Evolutionary conservation across 1,139 yeast species (phyloP), one percentile per base, ranked within the genome.

Genomic region (Taphrina pruni): DNA sequence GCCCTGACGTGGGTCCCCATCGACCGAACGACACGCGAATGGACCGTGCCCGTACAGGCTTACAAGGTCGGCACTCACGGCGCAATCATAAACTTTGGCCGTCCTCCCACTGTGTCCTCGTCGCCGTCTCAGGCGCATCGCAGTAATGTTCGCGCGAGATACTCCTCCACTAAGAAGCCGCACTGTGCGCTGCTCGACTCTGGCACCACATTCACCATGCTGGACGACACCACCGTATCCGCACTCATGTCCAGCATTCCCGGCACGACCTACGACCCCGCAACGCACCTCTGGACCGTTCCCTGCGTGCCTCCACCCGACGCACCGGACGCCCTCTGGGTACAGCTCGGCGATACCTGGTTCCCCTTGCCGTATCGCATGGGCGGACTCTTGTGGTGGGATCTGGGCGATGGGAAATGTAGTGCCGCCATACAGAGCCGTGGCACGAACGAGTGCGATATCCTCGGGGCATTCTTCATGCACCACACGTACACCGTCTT

Each of bases 161-260:
- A 9, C 12, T 7, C n/a, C 2, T 7, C 54, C 52, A n/a, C 7
- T 14, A 5, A n/a, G n/a, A 21, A 35, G 6, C 54, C 9, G 58
- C 58, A 38, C 43, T 38, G 43, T 32, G 58, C 58, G 6, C 20
- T 54, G 43, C 1, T 54, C 12, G 58, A 54, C 35, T 35, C 58
- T 11, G 58, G 58, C 58, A 54, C 58, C 20, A 54, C 58, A 6
- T 38, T 54, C 43, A 54, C 21, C 14, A 11, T 54, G 43, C 58
- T 54, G 9, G 58, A 54, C 17, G 58, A 54, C 14, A 26, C 41
- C 17, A 54, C 43, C 12, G 8, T 38, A 1, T 8, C 12, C 7
- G 43, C 41, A 8, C 26, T 54, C 12, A 36, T 36, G 41, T 35
- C 58, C 26, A 6, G n/a, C 14, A 54, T 54, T n/a, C 58, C 58